phyloP scores from a whole-genome alignment of 371 early-diverging fungal species.

The Mortierella sp. region DNA sequence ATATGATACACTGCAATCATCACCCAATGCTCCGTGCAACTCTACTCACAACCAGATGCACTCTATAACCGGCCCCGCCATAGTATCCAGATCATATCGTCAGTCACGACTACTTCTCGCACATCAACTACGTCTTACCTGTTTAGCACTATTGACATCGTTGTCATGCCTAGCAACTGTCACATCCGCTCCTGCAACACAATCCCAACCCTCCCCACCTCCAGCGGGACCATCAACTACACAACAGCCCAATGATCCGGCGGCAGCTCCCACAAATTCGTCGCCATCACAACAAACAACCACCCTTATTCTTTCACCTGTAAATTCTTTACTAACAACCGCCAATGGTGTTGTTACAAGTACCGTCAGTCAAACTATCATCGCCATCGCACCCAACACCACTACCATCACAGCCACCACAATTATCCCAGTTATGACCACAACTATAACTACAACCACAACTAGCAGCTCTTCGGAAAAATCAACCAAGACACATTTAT shows the following conservation, averaged over 20 bases:
- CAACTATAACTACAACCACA: conserved; percentile 5
- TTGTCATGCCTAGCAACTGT: too few relatives aligned
- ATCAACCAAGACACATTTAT: conserved; percentile 4
- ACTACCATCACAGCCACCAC: neutral
- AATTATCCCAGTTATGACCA: neutral
- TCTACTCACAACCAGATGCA: too few relatives aligned
- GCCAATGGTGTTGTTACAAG: neutral
- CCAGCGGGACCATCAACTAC: neutral
- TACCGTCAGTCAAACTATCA: neutral
- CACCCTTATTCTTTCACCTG: neutral
- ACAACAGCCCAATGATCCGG: neutral
- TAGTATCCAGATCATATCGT: too few relatives aligned
- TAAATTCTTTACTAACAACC: neutral
- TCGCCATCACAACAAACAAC: neutral
- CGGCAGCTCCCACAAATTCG: neutral
- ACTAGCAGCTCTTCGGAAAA: conserved; percentile 1
- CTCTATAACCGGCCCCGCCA: too few relatives aligned
- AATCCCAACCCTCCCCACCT: too few relatives aligned
- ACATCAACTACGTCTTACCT: neutral
- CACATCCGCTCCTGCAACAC: too few relatives aligned
- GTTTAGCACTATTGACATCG: neutral
- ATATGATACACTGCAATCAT: too few relatives aligned
- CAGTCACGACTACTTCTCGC: too few relatives aligned
- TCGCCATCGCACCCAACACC: neutral
- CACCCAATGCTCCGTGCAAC: too few relatives aligned